These are phyloP conservation scores for Glycine soja DNA, from an alignment of 306 rosid species.

Conservation along the genomic window DNA sequence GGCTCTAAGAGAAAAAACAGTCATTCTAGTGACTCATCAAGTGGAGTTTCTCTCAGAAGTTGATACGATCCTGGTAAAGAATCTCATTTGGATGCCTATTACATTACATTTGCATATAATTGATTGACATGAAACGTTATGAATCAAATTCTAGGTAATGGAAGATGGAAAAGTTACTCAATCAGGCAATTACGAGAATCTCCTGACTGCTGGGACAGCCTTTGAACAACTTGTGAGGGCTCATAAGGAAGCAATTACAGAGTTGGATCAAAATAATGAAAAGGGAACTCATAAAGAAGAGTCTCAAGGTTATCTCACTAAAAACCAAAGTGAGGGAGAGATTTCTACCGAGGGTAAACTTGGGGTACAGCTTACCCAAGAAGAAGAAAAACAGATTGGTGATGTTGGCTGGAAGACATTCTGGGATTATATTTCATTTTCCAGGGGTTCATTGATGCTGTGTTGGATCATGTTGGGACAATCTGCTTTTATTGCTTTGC, in stretches of 20 bases:
- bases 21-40: slow-evolving; percentile 86
- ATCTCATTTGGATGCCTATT: neutral
- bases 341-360: slow-evolving; percentile 44
- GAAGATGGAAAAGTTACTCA: slow-evolving; percentile 64
- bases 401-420: slow-evolving; percentile 77
- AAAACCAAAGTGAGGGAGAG: slow-evolving; percentile 51
- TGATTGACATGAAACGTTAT: neutral
- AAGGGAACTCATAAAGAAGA: slow-evolving; percentile 45
- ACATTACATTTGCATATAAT: neutral
- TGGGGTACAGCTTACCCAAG: slow-evolving; percentile 69
- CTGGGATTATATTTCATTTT: slow-evolving; percentile 63
- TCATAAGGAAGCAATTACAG: slow-evolving; percentile 63
- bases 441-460: slow-evolving; percentile 55
- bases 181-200: slow-evolving; percentile 75
- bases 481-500: slow-evolving; percentile 55
- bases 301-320: slow-evolving; percentile 33
- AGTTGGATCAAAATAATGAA: slow-evolving; percentile 46
- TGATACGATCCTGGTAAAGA: slow-evolving; percentile 68
- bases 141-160: slow-evolving; percentile 66
- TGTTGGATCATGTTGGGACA: slow-evolving; percentile 42
- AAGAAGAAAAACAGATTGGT: slow-evolving; percentile 75
- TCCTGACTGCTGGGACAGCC: slow-evolving; percentile 68
- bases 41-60: slow-evolving; percentile 79
- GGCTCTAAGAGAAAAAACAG: slow-evolving; percentile 67
- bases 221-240: slow-evolving; percentile 85